Evolutionary conservation across 495 filamentous ascomycete genomes (phyloP).

Genomic region (Amphirosellinia nigrospora): DNA sequence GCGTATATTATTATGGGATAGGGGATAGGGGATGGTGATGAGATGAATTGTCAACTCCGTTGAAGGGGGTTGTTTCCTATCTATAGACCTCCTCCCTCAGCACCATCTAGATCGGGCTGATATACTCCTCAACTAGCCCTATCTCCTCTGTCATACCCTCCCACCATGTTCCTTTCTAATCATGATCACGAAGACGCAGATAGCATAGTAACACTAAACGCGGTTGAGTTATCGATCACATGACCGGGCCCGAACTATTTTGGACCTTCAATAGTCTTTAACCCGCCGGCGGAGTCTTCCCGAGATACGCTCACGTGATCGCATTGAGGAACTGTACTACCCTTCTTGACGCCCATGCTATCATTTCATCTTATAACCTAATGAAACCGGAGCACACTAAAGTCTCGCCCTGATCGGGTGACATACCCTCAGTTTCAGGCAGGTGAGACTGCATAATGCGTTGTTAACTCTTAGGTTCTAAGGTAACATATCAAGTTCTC

Average conservation of each 20-base stretch:
- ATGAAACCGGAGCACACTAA: not conserved
- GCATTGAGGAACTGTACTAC: not conserved
- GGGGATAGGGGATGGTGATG: not conserved
- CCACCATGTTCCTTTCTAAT: not conserved
- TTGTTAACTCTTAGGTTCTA: not conserved
- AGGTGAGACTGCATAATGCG: not conserved
- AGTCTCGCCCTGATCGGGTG: not conserved
- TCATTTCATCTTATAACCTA: not conserved
- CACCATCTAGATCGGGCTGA: not conserved
- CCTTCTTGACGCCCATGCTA: not conserved
- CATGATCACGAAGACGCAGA: not conserved
- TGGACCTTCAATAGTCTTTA: not conserved
- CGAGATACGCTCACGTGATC: slow-evolving; percentile 30
- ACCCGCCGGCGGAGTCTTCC: not conserved
- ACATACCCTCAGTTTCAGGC: not conserved
- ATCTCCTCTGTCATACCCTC: not conserved
- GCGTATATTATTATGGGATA: not conserved
- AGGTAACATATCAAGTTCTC: not conserved
- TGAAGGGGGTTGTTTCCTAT: slow-evolving; percentile 1
- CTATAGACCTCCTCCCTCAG: slow-evolving; percentile 10
- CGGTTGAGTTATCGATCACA: slow-evolving; percentile 21
- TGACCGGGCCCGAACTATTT: slow-evolving; percentile 17
- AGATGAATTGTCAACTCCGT: not conserved
- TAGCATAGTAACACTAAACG: not conserved
- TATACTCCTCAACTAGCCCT: not conserved